Evolutionary conservation across 164 flowering plant species (phyloP).

Genomic region (Hamamelis virginiana): DNA sequence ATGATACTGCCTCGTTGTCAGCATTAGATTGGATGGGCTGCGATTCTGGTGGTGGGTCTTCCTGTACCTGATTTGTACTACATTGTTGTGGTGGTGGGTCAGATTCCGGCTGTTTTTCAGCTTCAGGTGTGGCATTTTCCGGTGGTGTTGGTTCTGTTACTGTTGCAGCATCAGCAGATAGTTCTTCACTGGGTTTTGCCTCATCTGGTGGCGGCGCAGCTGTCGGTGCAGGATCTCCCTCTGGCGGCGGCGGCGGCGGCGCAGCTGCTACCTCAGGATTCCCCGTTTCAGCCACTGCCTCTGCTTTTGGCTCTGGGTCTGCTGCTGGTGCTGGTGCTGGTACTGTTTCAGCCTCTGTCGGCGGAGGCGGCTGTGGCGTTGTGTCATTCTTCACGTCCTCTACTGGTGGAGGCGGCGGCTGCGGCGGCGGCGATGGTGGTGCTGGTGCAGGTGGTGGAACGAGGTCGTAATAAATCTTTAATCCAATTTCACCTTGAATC

Average conservation of each 20-base stretch:
- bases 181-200: not conserved
- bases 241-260: conserved; percentile 14
- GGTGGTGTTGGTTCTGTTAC: not conserved
- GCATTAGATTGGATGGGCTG: not conserved
- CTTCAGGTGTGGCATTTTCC: conserved; percentile 14
- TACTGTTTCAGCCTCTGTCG: too few species aligned
- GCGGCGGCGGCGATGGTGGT: conserved; percentile 17
- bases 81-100: conserved; percentile 5
- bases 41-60: conserved; percentile 12
- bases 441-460: conserved; percentile 32
- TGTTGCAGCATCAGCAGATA: not conserved
- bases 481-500: conserved; percentile 82
- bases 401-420: conserved; percentile 6
- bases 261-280: conserved; percentile 10
- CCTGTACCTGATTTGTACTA: conserved; percentile 4
- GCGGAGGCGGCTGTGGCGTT: conserved; percentile 11
- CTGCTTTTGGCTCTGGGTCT: not conserved
- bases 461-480: conserved; percentile 64
- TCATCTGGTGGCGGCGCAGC: not conserved
- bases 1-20: conserved; percentile 5
- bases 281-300: not conserved
- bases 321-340: not conserved
- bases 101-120: conserved; percentile 14
- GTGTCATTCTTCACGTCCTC: conserved; percentile 1
- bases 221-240: conserved; percentile 2